phyloP scores from a whole-genome alignment of 331 rosid genomes.

The Malus hybrid region DNA sequence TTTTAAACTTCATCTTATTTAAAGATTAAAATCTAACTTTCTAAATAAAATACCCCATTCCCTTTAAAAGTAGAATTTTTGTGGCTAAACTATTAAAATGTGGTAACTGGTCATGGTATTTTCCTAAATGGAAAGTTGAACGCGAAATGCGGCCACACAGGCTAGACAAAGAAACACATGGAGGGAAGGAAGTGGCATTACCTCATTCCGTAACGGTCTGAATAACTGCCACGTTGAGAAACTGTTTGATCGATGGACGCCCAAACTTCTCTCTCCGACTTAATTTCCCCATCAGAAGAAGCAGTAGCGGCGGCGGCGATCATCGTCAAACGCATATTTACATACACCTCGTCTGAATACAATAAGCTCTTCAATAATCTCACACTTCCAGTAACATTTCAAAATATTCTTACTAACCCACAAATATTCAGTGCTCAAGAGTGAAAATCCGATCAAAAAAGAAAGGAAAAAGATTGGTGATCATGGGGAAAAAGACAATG shows the following conservation, averaged over 20 bases:
- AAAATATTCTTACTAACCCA: background rate
- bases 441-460: background rate
- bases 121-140: background rate
- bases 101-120: background rate
- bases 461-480: background rate
- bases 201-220: background rate
- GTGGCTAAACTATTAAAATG: too few relatives aligned
- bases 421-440: background rate
- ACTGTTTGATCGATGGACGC: background rate
- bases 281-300: background rate
- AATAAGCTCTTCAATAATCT: background rate
- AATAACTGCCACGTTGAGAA: slow-evolving; percentile 33
- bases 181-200: background rate
- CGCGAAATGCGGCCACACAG: background rate
- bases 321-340: background rate
- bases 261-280: background rate
- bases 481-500: slow-evolving; percentile 27
- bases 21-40: too few relatives aligned
- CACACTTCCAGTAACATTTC: background rate
- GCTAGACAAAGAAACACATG: slow-evolving; percentile 31
- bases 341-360: background rate
- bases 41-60: too few relatives aligned
- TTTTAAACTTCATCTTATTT: too few relatives aligned
- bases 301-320: background rate
- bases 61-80: too few relatives aligned